Evolutionary conservation across 805 yeast genomes (phyloP), one percentile per base, ranked within the genome.

Genomic region (Candida verbasci): DNA sequence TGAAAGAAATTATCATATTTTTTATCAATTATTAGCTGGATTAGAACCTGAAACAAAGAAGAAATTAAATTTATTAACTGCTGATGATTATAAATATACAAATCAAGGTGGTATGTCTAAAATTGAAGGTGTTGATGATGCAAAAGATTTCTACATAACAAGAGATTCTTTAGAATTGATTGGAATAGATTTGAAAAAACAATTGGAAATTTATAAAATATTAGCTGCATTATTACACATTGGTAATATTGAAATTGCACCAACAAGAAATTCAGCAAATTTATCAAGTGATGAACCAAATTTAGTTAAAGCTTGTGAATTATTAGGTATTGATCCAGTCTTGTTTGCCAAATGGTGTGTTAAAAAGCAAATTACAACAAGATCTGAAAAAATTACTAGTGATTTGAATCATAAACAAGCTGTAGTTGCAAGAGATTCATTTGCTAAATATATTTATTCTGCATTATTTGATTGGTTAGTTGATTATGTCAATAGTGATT

Each of bases 391-490:
- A 59, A 89, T 91, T 54, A 79, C 81, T 32, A 81, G 95, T 17
- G 87, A 84, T 55, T 70, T 91, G 53, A 86, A 75, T 50, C 83
- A 78, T 56, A 78, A 78, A 49, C 95, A 89, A 56, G 94, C 97
- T 7, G 50, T 78, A 17, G 96, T 89, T 21, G 91, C 96, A 10
- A 79, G 96, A 54, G 97, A 91, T 62, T 93, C 98, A n/a, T 94
- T 91, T 37, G 87, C 97, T 34, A 91, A 91, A 59, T 91, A 82
- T 58, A 82, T 93, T 34, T 91, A 93, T 63, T 80, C 97, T 3
- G 85, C 95, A 2, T 64, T 93, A 43, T 91, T 91, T 49, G 97
- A 91, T 55, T 91, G 98, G 98, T 75, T 91, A 41, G 97, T 89
- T 17, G 80, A 75, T 34, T 80, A 80, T 47, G 85, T 88, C 45